These are phyloP conservation scores for Herpetomonas muscarum DNA, from an alignment of 208 protist genomes.

Conservation along the genomic window DNA sequence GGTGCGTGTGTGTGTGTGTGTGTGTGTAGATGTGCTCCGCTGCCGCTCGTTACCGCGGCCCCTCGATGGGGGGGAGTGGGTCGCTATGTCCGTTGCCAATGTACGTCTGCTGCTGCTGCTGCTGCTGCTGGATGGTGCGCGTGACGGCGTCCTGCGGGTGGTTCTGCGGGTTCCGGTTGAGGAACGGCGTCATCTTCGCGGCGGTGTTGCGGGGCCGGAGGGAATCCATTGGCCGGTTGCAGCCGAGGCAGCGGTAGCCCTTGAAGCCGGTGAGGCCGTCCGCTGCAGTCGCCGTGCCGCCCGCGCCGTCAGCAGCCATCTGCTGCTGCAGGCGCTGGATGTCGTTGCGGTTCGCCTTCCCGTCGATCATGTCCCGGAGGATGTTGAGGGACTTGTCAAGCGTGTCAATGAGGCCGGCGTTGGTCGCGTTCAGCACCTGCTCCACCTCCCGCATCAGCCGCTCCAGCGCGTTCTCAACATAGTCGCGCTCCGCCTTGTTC, in stretches of 20 bases:
- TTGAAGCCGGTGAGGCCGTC: slow-evolving; percentile 84
- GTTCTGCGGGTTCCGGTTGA: slow-evolving; percentile 79
- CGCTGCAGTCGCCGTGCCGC: slow-evolving; percentile 25
- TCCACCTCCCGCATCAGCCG: slow-evolving; percentile 90
- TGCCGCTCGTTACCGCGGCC: background rate
- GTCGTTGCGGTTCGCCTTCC: slow-evolving; percentile 83
- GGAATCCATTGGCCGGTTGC: slow-evolving; percentile 77
- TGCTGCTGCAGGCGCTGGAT: slow-evolving; percentile 67
- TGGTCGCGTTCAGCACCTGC: slow-evolving; percentile 89
- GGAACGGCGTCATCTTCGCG: slow-evolving; percentile 55
- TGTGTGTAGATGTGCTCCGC: background rate
- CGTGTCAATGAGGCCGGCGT: slow-evolving; percentile 88
- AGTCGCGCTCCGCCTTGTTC: slow-evolving; percentile 90
- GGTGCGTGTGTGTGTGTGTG: background rate
- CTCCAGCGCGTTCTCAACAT: slow-evolving; percentile 90
- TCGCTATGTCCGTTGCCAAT: slow-evolving; percentile 3
- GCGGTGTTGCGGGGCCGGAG: slow-evolving; percentile 66
- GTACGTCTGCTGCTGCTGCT: slow-evolving; percentile 17
- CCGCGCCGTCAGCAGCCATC: slow-evolving; percentile 41
- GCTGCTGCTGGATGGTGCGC: slow-evolving; percentile 64
- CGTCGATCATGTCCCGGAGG: slow-evolving; percentile 88
- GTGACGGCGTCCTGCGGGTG: slow-evolving; percentile 59
- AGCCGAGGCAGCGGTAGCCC: slow-evolving; percentile 85
- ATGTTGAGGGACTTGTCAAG: slow-evolving; percentile 88
- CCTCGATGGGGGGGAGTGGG: slow-evolving; percentile 9